phyloP scores from a whole-genome alignment of 768 basidiomycete genomes.

The Lyophyllum decastes region DNA sequence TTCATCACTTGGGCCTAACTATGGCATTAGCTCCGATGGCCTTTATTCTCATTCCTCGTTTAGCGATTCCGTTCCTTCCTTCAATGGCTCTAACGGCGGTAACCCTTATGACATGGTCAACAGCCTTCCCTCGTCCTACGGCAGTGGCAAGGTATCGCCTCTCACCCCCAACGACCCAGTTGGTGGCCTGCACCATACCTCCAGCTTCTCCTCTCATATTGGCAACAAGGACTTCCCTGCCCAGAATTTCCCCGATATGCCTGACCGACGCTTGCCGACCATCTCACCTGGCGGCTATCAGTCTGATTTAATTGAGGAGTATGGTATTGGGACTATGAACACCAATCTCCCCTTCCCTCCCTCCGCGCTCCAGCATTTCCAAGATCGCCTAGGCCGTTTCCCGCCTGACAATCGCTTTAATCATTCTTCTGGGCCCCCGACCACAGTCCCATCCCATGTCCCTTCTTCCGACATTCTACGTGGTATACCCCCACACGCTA shows the following conservation, averaged over 20 bases:
- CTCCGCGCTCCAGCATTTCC: slow-evolving; percentile 56
- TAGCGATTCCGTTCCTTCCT: slow-evolving; percentile 59
- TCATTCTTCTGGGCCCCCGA: slow-evolving; percentile 40
- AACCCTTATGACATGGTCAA: slow-evolving; percentile 68
- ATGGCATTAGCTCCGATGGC: slow-evolving; percentile 53
- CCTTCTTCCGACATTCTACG: slow-evolving; percentile 62
- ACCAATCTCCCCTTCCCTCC: slow-evolving; percentile 48
- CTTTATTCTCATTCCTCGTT: slow-evolving; percentile 64
- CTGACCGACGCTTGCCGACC: slow-evolving; percentile 59
- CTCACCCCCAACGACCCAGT: slow-evolving; percentile 70
- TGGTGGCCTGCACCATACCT: slow-evolving; percentile 54
- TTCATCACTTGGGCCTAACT: slow-evolving; percentile 62
- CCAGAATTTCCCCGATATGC: slow-evolving; percentile 57
- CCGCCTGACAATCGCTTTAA: slow-evolving; percentile 53
- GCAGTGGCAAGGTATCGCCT: slow-evolving; percentile 76
- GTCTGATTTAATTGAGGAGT: slow-evolving; percentile 67
- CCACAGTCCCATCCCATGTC: slow-evolving; percentile 50
- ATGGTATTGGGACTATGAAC: slow-evolving; percentile 50
- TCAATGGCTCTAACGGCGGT: slow-evolving; percentile 45
- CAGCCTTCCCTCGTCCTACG: slow-evolving; percentile 63
- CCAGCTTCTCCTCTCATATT: slow-evolving; percentile 40
- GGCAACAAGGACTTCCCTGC: slow-evolving; percentile 57
- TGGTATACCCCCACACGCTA: slow-evolving; percentile 71
- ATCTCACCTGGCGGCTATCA: slow-evolving; percentile 48
- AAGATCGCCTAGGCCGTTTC: slow-evolving; percentile 59